Base-by-base conservation (phyloP, 2,329 filamentous ascomycete genomes). In the Fusarium albosuccineum region DNA sequence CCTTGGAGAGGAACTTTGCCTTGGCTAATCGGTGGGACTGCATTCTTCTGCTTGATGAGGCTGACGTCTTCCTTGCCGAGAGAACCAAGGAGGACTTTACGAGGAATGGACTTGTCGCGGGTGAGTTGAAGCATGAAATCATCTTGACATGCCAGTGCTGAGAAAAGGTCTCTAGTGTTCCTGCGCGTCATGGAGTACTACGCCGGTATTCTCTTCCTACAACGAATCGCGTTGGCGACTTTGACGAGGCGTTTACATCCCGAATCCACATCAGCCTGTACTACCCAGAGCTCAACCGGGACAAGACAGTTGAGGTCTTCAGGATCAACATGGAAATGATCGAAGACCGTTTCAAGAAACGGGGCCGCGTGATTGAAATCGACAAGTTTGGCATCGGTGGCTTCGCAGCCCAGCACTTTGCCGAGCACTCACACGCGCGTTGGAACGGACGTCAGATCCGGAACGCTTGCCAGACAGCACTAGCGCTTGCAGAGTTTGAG, bases 191-290 rank as follows among this genome's bases (percentile, higher is more conserved):
- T 64, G 8, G 61, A 64, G 30, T 64, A 60, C 37, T 64, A 64
- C 36, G 40, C 51, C 4, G 61, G 61, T 4, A 60, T 64, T 2
- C 27, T 64, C 4, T 60, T 64, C 14, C 40, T 64, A 60, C 61
- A 26, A 64, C 61, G 3, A 64, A 64, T 36, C 56, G 61, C 2
- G 30, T 60, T 13, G 51, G 61, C 4, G 46, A 57, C 14, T 60
- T 64, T 26, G 61, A 64, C 11, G 61, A 58, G 26, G 60, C 54
- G 3, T 62, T 80, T 59, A 67, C 67, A 41, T 80, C 78, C 1
- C 70, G 77, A 0, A 76, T 80, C 27, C 77, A 79, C 51, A 49
- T 66, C 11, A 62, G 48, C 27, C 26, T 67, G 2, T 50, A 59
- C 51, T 67, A 67, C 33, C 58, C 57, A 16, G 36, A 42, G 6